A percentile compares a stretch with the other conserved stretches of the same genome.
phyloP scores from a whole-genome alignment of 2,329 filamentous ascomycete species.

The Verruconis gallopava region DNA sequence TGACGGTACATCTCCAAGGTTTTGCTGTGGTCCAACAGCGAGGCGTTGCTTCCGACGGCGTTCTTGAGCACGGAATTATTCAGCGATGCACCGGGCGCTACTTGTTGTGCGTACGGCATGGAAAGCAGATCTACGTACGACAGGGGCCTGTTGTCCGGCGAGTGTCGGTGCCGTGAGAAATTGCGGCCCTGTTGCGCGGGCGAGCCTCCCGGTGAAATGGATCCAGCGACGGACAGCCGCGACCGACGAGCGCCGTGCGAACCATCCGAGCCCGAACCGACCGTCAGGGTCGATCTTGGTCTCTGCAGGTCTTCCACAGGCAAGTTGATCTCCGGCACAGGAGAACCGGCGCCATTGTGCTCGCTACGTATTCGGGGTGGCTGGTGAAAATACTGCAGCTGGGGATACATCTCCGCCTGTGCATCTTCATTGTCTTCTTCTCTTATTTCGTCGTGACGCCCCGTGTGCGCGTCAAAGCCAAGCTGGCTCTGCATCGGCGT shows the following conservation, averaged over 20 bases:
- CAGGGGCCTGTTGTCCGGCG: conserved; percentile 43
- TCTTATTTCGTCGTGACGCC: not conserved
- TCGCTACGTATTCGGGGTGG: conserved; percentile 13
- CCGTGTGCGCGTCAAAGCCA: not conserved
- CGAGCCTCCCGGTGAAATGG: conserved; percentile 26
- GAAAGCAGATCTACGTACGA: conserved; percentile 50
- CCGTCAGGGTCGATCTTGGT: conserved; percentile 65
- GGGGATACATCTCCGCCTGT: conserved; percentile 28
- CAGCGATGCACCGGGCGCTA: conserved; percentile 48
- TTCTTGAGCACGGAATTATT: conserved; percentile 72
- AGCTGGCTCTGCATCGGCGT: not conserved
- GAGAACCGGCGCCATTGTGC: conserved; percentile 3
- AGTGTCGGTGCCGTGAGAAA: conserved; percentile 39
- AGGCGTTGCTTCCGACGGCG: conserved; percentile 78
- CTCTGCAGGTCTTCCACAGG: conserved; percentile 26
- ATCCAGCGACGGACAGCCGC: conserved; percentile 32
- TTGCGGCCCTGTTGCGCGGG: conserved; percentile 32
- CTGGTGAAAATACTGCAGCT: conserved; percentile 40
- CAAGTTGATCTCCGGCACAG: conserved; percentile 10
- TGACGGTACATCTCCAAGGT: conserved; percentile 95
- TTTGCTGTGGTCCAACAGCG: conserved; percentile 78
- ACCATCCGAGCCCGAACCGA: conserved; percentile 52
- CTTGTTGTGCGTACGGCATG: conserved; percentile 68
- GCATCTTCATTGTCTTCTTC: conserved; percentile 13
- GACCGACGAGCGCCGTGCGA: conserved; percentile 18